These are phyloP conservation scores for Trichoderma pleuroti DNA, from an alignment of 2,329 filamentous ascomycete genomes.

Conservation along the genomic window DNA sequence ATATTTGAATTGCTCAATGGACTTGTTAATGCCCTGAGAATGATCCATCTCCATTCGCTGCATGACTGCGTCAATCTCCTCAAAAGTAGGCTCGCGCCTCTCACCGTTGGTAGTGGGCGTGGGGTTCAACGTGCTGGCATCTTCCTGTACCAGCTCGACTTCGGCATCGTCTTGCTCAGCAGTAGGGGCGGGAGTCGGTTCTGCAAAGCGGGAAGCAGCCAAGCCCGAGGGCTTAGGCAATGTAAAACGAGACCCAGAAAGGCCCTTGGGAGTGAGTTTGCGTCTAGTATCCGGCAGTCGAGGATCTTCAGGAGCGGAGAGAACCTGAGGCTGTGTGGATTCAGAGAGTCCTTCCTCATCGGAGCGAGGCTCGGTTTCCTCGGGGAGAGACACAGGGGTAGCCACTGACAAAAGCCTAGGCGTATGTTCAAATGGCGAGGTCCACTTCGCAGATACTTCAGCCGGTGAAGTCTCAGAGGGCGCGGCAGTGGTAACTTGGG, in stretches of 20 bases:
- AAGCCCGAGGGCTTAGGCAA: conserved; percentile 43
- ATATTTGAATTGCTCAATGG: conserved; percentile 46
- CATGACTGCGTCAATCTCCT: conserved; percentile 93
- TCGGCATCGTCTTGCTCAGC: conserved; percentile 23
- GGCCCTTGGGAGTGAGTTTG: conserved; percentile 34
- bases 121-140: conserved; percentile 19
- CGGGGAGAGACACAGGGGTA: conserved; percentile 64
- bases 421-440: conserved; percentile 59
- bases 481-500: conserved; percentile 49
- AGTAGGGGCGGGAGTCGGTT: conserved; percentile 31
- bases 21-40: conserved; percentile 69
- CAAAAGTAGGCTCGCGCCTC: conserved; percentile 50
- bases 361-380: conserved; percentile 31
- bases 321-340: conserved; percentile 18
- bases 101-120: conserved; percentile 22
- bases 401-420: conserved; percentile 25
- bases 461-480: conserved; percentile 52
- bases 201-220: conserved; percentile 44
- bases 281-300: conserved; percentile 26
- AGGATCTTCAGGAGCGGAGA: conserved; percentile 21
- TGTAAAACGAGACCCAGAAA: conserved; percentile 49
- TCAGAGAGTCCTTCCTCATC: conserved; percentile 22
- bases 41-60: conserved; percentile 72
- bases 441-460: conserved; percentile 43
- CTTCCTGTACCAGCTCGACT: conserved; percentile 31